A percentile compares a stretch with the other conserved stretches of the same genome.
phyloP scores from a whole-genome alignment of 805 yeast species.

The Monosporozyma servazzii region DNA sequence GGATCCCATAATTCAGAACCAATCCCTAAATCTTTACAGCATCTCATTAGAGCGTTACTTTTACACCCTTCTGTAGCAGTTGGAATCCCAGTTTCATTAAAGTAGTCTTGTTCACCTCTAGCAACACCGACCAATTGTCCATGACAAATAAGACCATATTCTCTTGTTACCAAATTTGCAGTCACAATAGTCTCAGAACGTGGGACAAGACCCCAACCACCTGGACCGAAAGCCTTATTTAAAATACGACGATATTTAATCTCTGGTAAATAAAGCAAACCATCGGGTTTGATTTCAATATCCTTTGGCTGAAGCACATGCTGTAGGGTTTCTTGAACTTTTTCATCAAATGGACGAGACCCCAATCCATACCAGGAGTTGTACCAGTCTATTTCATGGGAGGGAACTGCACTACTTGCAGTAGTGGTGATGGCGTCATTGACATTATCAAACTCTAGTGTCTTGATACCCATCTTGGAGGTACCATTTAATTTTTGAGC shows the following conservation, averaged over 20 bases:
- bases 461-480: not conserved
- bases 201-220: constrained; percentile 98
- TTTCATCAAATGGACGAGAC: constrained; percentile 57
- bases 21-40: constrained; percentile 94
- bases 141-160: constrained; percentile 77
- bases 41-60: constrained; percentile 92
- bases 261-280: constrained; percentile 84
- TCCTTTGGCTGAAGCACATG: constrained; percentile 60
- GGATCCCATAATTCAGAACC: constrained; percentile 99
- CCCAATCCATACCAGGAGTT: constrained; percentile 84
- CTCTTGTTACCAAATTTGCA: constrained; percentile 69
- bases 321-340: constrained; percentile 49
- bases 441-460: not conserved
- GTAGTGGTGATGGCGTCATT: not conserved
- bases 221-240: constrained; percentile 92
- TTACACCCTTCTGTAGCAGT: constrained; percentile 97
- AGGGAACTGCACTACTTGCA: not conserved
- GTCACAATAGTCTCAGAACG: constrained; percentile 77
- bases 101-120: constrained; percentile 92
- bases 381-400: constrained; percentile 55
- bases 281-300: constrained; percentile 93
- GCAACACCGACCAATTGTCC: constrained; percentile 88
- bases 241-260: constrained; percentile 87
- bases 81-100: constrained; percentile 75
- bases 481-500: not conserved